phyloP scores from a whole-genome alignment of 768 basidiomycete species.

The Strobilomyces echinocephalus region DNA sequence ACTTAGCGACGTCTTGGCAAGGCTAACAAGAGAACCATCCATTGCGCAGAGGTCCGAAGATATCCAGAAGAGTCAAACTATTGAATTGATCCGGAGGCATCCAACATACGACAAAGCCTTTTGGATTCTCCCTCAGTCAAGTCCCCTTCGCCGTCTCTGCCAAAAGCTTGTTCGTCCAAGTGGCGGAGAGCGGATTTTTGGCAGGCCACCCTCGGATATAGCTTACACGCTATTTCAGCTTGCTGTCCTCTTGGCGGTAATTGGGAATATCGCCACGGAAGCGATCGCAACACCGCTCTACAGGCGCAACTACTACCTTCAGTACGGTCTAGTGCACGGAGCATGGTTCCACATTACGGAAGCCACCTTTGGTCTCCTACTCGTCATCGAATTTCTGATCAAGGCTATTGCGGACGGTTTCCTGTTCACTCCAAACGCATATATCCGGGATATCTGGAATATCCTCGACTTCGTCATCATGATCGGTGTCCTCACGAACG shows the following conservation, averaged over 20 bases:
- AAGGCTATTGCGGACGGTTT: slow-evolving; percentile 93
- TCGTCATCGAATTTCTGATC: slow-evolving; percentile 81
- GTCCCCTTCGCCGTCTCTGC: slow-evolving; percentile 64
- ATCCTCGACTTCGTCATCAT: slow-evolving; percentile 84
- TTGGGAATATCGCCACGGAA: slow-evolving; percentile 79
- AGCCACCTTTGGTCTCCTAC: slow-evolving; percentile 58
- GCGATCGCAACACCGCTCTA: slow-evolving; percentile 81
- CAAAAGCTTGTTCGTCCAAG: slow-evolving; percentile 82
- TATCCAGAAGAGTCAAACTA: slow-evolving; percentile 62
- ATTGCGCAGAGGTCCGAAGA: slow-evolving; percentile 53
- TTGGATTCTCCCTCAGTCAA: slow-evolving; percentile 84
- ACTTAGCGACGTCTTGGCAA: slow-evolving; percentile 62
- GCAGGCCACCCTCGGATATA: slow-evolving; percentile 59
- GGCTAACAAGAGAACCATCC: slow-evolving; percentile 42
- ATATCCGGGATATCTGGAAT: slow-evolving; percentile 90
- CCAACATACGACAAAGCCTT: slow-evolving; percentile 88
- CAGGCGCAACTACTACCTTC: slow-evolving; percentile 62
- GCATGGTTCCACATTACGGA: slow-evolving; percentile 91
- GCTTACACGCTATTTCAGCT: slow-evolving; percentile 72
- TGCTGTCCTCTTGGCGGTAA: slow-evolving; percentile 65
- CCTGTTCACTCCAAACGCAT: slow-evolving; percentile 86
- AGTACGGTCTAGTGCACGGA: slow-evolving; percentile 54
- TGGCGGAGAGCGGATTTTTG: slow-evolving; percentile 83
- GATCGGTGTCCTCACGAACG: slow-evolving; percentile 68
- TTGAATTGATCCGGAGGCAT: slow-evolving; percentile 84